Evolutionary conservation across 2,329 filamentous ascomycete species (phyloP), one percentile per base, ranked within the genome.

Genomic region (Paecilomyces dactylethromorphus): DNA sequence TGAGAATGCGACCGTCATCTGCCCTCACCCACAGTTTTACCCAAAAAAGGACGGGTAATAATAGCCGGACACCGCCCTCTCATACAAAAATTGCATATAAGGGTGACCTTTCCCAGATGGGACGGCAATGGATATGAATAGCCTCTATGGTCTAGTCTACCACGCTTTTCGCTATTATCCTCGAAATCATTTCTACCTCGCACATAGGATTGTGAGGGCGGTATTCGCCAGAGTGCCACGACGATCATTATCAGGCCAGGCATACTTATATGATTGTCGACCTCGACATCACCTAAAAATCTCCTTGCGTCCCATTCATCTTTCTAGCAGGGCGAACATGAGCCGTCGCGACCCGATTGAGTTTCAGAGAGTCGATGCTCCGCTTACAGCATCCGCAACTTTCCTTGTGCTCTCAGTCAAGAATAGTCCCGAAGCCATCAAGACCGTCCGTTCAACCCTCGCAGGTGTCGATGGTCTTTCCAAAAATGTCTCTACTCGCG

Each of bases 401-500:
- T 84, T 85, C 65, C 77, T 84, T 26, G 77, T 84, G 51, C 66
- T 84, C 1, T 71, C 79, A 0, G 71, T 78, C 29, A 73, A 66
- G 4, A 62, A 74, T 15, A 64, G 60, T 1, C 66, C 72, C 0
- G 62, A 73, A 4, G 72, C 81, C 3, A 65, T 75, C 58, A 58
- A 66, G 11, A 80, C 69, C 0, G 74, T 82, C 5, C 78, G 79
- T 35, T 78, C 77, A 6, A 70, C 74, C 1, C 66, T 84, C 3
- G 73, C 82, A 4, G 68, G 71, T 21, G 63, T 84, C 53, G 69
- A 71, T 32, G 76, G 73, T 56, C 74, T 84, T 8, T 67, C 76
- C 50, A 85, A 85, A 63, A 84, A 82, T 55, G 78, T 85, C 8
- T 70, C 79, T 3, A 78, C 83, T 56, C 81, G 82, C 49, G 78